These are phyloP conservation scores for Lyophyllum shimeji DNA, from an alignment of 768 basidiomycete species.

Conservation along the genomic window DNA sequence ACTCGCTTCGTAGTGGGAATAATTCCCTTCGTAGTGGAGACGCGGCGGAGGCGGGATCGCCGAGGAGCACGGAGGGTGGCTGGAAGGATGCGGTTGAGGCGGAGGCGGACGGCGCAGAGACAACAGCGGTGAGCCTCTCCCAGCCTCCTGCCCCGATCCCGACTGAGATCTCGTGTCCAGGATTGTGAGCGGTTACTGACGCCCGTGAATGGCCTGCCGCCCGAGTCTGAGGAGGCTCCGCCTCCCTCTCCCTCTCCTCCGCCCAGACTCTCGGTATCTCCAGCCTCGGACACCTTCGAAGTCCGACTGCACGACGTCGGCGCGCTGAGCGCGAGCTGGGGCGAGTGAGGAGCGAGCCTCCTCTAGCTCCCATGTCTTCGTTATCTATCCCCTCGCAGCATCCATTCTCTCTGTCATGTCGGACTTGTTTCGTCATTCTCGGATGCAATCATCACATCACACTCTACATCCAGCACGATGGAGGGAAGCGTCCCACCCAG, in stretches of 20 bases:
- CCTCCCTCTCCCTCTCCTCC: neutral
- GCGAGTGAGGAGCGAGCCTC: conserved; percentile 7
- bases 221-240: neutral
- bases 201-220: neutral
- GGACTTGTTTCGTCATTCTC: neutral
- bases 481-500: neutral
- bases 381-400: neutral
- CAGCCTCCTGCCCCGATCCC: no score
- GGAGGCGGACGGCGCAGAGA: no score
- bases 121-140: neutral
- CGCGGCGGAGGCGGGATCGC: no score
- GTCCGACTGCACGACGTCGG: conserved; percentile 14
- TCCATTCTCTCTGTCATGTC: neutral
- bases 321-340: conserved; percentile 15
- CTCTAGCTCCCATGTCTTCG: neutral
- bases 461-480: neutral
- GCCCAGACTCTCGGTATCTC: conserved; percentile 10
- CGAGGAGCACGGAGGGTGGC: no score
- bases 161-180: neutral
- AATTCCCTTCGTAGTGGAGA: neutral
- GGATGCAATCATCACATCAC: neutral
- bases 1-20: neutral
- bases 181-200: neutral
- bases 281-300: conserved; percentile 9
- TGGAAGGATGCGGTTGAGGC: no score